Conservation (phyloP, 345 rosid species). For the Aquilaria sinensis region DNA sequence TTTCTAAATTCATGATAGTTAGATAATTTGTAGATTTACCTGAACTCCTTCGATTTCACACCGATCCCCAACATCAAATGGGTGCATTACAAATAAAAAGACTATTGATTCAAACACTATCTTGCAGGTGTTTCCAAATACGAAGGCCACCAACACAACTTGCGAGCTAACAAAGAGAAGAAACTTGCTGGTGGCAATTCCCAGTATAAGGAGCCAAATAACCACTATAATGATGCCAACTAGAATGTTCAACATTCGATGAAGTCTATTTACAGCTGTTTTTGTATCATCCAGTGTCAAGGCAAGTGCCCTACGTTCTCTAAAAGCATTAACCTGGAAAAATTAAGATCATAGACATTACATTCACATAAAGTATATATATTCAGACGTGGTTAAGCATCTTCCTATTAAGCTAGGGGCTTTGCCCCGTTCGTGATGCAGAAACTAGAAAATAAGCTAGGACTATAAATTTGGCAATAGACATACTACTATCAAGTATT, state of each 20-base stretch:
- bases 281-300: slow-evolving; percentile 84
- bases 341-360: neutral
- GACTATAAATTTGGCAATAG: too few species aligned
- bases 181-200: slow-evolving; percentile 69
- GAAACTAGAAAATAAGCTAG: too few species aligned
- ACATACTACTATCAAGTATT: too few species aligned
- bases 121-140: slow-evolving; percentile 87
- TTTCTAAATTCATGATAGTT: too few species aligned
- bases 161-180: slow-evolving; percentile 82
- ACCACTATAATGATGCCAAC: slow-evolving; percentile 48
- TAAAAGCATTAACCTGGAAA: slow-evolving; percentile 72
- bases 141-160: slow-evolving; percentile 60
- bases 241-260: slow-evolving; percentile 42
- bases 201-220: slow-evolving; percentile 77
- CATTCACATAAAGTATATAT: neutral
- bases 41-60: slow-evolving; percentile 80
- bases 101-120: slow-evolving; percentile 73
- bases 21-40: slow-evolving; percentile 29
- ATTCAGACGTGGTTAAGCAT: neutral
- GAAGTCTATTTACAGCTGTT: slow-evolving; percentile 91
- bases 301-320: slow-evolving; percentile 87
- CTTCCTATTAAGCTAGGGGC: neutral
- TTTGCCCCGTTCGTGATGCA: too few species aligned
- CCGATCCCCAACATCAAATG: slow-evolving; percentile 89
- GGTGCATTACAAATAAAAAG: slow-evolving; percentile 83